Conservation (phyloP, 2,329 filamentous ascomycete genomes). For the Colletotrichum sp. region DNA sequence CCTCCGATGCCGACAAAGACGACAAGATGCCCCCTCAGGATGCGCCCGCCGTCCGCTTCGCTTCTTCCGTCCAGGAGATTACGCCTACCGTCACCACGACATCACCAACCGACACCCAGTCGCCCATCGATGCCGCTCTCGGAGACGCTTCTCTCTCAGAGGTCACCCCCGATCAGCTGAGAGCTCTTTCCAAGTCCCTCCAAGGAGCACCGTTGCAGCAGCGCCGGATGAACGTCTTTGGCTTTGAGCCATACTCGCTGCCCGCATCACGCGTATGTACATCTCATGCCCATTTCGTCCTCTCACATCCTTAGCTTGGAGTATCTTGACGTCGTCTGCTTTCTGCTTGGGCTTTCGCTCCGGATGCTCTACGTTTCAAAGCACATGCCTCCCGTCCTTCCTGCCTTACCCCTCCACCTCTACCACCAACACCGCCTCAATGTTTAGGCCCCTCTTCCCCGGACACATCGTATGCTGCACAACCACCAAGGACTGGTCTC, state of each 20-base stretch:
- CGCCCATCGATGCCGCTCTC: constrained; percentile 24
- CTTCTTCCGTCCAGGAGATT: constrained; percentile 74
- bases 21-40: constrained; percentile 28
- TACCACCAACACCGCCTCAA: not conserved
- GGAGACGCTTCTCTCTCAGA: constrained; percentile 40
- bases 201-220: constrained; percentile 81
- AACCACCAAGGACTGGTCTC: not conserved
- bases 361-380: constrained; percentile 14
- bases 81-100: constrained; percentile 48
- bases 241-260: constrained; percentile 89
- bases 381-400: constrained; percentile 1
- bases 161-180: constrained; percentile 67
- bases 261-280: constrained; percentile 81
- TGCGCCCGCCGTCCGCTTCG: constrained; percentile 70
- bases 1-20: constrained; percentile 25
- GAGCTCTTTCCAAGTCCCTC: constrained; percentile 73
- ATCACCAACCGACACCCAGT: constrained; percentile 27
- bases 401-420: not conserved
- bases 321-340: constrained; percentile 3
- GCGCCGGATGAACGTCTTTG: constrained; percentile 82
- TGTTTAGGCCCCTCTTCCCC: not conserved
- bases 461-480: not conserved
- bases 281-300: not conserved
- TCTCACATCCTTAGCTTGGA: not conserved
- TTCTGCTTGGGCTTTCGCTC: constrained; percentile 9